A percentile compares a stretch with the other conserved stretches of the same genome.
Evolutionary conservation across 805 yeast species (phyloP).

Genomic region (Isabelozyma rhagii): DNA sequence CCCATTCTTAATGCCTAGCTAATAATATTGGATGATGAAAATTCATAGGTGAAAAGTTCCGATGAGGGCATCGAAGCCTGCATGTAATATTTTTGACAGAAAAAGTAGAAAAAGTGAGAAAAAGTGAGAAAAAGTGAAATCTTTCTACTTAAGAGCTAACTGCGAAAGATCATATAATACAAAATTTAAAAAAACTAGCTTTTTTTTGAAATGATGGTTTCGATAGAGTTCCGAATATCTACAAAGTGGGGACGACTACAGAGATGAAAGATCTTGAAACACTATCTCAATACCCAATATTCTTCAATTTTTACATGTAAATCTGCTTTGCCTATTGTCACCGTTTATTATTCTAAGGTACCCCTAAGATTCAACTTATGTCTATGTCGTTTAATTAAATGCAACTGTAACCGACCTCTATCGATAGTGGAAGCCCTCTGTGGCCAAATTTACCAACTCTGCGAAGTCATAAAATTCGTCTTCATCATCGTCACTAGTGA

Average conservation of each 20-base stretch:
- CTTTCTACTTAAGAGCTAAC: neutral
- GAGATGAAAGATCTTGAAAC: too few relatives aligned
- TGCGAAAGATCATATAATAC: too few relatives aligned
- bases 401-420: neutral
- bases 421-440: slow-evolving; percentile 21
- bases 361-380: too few relatives aligned
- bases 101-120: neutral
- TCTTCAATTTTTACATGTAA: too few relatives aligned
- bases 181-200: too few relatives aligned
- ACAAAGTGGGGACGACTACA: too few relatives aligned
- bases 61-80: neutral
- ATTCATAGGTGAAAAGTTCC: neutral
- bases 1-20: neutral
- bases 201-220: too few relatives aligned
- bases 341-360: too few relatives aligned
- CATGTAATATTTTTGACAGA: neutral
- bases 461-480: slow-evolving; percentile 24
- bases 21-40: neutral
- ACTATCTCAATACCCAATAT: too few relatives aligned
- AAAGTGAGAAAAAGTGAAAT: neutral
- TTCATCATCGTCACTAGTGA: slow-evolving; percentile 18
- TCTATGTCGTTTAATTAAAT: too few relatives aligned
- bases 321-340: too few relatives aligned
- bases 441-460: slow-evolving; percentile 17
- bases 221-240: too few relatives aligned